Evolutionary conservation across 306 rosid genomes (phyloP).

Genomic region (Rosa chinensis): DNA sequence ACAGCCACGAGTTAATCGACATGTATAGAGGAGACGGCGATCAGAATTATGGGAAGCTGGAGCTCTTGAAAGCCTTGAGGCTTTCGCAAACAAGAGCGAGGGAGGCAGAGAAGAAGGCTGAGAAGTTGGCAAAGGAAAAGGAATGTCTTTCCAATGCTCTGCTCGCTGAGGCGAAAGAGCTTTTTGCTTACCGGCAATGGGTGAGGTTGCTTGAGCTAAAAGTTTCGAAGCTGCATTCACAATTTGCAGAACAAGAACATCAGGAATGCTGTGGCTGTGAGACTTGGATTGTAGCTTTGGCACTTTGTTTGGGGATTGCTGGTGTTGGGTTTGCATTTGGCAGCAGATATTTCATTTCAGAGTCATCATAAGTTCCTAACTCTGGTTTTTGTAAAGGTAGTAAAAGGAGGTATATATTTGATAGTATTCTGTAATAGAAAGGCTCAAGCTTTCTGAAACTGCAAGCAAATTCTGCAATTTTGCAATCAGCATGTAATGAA

Average conservation of each 20-base stretch:
- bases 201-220: conserved; percentile 74
- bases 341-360: conserved; percentile 18
- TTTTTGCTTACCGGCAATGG: conserved; percentile 61
- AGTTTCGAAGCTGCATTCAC: conserved; percentile 47
- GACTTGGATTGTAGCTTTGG: conserved; percentile 57
- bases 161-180: conserved; percentile 52
- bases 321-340: conserved; percentile 65
- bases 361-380: not conserved
- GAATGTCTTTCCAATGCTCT: conserved; percentile 51
- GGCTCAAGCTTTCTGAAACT: not conserved
- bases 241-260: conserved; percentile 16
- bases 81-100: conserved; percentile 77
- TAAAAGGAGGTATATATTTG: not conserved
- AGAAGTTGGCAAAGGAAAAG: conserved; percentile 49
- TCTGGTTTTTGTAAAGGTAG: not conserved
- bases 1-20: conserved; percentile 8
- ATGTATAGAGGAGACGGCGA: conserved; percentile 1
- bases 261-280: not conserved
- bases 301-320: conserved; percentile 62
- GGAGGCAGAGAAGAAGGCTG: conserved; percentile 69
- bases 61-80: conserved; percentile 74
- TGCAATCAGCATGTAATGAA: not conserved
- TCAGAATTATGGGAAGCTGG: conserved; percentile 37
- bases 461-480: not conserved
- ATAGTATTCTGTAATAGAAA: not conserved